Base-by-base conservation (phyloP, 2,329 filamentous ascomycete species). In the Trichoderma pleuroti region DNA sequence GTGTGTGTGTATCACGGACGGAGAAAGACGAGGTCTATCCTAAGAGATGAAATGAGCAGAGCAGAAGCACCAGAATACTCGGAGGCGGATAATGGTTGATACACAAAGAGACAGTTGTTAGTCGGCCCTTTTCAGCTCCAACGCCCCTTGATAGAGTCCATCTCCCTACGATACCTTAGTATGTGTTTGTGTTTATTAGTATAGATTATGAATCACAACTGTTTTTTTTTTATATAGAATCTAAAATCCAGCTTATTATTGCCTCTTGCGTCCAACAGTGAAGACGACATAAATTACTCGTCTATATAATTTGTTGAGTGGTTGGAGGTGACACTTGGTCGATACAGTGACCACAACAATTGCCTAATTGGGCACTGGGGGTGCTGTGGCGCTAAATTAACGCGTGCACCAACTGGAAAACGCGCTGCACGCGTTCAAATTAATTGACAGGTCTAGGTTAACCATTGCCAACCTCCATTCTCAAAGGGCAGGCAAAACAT, bases 1-100 rank as follows among this genome's bases (percentile, higher is more conserved):
- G 71, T 87, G 4, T 87, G 86, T 69, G 84, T 87, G 3, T 86
- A 85, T 72, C 84, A 86, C 63, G 84, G 84, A 3, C 78, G 84
- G 36, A 75, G 77, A 62, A 80, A 72, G 42, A 65, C 65, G 5
- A 46, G 30, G 12, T 73, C 74, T 8, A 62, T 57, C 1, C 42
- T 76, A 11, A 65, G 71, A 46, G 68, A 73, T 11, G 49, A 71
- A 76, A 75, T 79, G 85, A 81, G 62, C 28, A 61, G 49, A 28
- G 21, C 32, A 14, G 32, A 69, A 42, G 32, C 28, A 21, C 4
- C 54, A 16, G 39, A 32, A 9, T 49, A 42, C 42, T 16, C 26
- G 5, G 49, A 24, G 16, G 24, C n/a, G 10, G 54, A 26, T 24
- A n/a, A 7, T 9, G 32, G 18, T 59, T 57, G n/a, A 68, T n/a